Evolutionary conservation across 768 basidiomycete species (phyloP).

Genomic region (Rhizopogon vinicolor): DNA sequence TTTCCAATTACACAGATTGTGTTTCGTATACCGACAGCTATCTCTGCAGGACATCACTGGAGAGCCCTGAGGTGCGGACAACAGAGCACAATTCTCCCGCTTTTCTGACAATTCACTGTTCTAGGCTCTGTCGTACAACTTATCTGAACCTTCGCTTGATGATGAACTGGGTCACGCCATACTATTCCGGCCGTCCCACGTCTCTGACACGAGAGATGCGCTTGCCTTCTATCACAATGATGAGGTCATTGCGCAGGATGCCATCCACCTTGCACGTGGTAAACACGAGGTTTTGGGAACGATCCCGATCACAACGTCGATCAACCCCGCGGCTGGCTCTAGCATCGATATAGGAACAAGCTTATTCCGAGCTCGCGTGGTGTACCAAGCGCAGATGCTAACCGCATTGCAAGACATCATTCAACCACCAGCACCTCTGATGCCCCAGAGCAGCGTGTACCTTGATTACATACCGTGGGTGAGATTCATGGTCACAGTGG

Average conservation of each 20-base stretch:
- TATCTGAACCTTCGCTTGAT: slow-evolving; percentile 36
- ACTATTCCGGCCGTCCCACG: slow-evolving; percentile 25
- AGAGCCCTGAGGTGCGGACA: slow-evolving; percentile 37
- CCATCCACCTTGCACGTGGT: slow-evolving; percentile 46
- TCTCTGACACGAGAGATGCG: slow-evolving; percentile 14
- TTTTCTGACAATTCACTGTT: slow-evolving; percentile 7
- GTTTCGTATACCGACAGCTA: slow-evolving; percentile 54
- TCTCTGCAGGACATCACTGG: slow-evolving; percentile 32
- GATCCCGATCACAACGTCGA: slow-evolving; percentile 29
- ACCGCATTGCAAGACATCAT: slow-evolving; percentile 47
- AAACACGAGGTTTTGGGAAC: slow-evolving; percentile 24
- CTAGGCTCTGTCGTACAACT: slow-evolving; percentile 26
- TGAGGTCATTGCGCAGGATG: slow-evolving; percentile 42
- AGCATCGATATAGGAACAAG: slow-evolving; percentile 10
- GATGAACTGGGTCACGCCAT: slow-evolving; percentile 54
- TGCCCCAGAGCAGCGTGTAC: slow-evolving; percentile 44
- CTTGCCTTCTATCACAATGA: slow-evolving; percentile 39
- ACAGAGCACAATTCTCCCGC: not conserved
- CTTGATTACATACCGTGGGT: slow-evolving; percentile 72
- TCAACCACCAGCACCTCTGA: slow-evolving; percentile 34
- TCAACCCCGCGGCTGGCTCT: slow-evolving; percentile 27
- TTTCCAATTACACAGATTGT: slow-evolving; percentile 34
- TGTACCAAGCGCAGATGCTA: slow-evolving; percentile 37
- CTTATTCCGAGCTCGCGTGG: slow-evolving; percentile 38
- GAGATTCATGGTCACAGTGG: slow-evolving; percentile 56